These are phyloP conservation scores for Limtongia smithiae DNA, from an alignment of 805 yeast genomes.

Conservation along the genomic window DNA sequence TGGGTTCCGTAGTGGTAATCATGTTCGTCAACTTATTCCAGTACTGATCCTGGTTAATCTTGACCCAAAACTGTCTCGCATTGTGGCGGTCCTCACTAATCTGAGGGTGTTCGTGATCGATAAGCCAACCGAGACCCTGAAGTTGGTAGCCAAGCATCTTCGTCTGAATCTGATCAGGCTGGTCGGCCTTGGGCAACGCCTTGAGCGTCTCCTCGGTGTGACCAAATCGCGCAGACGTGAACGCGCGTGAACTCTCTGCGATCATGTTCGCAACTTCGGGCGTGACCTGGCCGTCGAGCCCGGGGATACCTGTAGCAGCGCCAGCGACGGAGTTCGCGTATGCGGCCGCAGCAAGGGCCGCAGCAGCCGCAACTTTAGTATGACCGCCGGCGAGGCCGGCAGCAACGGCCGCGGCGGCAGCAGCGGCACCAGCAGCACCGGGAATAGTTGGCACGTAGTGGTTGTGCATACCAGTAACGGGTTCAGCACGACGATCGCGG, in stretches of 20 bases:
- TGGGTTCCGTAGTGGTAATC: conserved; percentile 1
- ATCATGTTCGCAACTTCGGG: not conserved
- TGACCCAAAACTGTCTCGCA: conserved; percentile 18
- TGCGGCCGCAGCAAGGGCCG: not conserved
- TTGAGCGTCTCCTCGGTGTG: conserved; percentile 17
- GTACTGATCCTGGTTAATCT: not conserved
- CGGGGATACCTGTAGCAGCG: too few species aligned
- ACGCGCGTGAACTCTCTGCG: not conserved
- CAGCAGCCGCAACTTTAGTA: not conserved
- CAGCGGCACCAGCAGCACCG: not conserved
- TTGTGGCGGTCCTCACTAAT: conserved; percentile 2
- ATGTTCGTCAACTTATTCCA: conserved; percentile 10
- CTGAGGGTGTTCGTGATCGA: conserved; percentile 22
- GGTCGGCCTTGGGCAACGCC: conserved; percentile 10
- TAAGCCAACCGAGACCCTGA: conserved; percentile 25
- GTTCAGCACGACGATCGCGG: too few species aligned
- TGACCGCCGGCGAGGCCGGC: not conserved
- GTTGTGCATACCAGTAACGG: too few species aligned
- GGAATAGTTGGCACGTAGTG: not conserved
- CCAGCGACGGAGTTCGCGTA: not conserved
- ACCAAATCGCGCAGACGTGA: conserved; percentile 9
- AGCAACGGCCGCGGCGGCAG: not conserved
- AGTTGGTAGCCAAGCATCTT: conserved; percentile 21
- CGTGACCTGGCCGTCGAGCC: too few species aligned
- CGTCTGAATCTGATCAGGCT: conserved; percentile 13